Evolutionary conservation across 192 early-diverging fungal species (phyloP).

Genomic region (Diversispora eburnea): DNA sequence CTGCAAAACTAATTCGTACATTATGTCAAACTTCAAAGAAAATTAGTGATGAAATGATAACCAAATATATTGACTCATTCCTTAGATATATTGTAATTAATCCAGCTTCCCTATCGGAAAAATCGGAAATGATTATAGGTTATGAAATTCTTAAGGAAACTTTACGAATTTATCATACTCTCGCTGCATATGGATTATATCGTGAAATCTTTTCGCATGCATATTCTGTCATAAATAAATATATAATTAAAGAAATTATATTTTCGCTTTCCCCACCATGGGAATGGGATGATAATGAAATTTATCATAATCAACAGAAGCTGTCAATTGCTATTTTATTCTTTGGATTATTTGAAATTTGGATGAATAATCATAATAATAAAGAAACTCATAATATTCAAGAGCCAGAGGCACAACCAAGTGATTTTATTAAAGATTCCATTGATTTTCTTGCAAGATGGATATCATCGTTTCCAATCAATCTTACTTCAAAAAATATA

Average conservation of each 20-base stretch:
- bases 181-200: conserved; percentile 52
- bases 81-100: conserved; percentile 45
- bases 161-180: conserved; percentile 40
- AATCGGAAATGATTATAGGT: conserved; percentile 18
- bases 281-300: conserved; percentile 16
- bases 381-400: background rate
- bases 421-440: conserved; percentile 22
- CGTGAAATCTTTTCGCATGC: conserved; percentile 13
- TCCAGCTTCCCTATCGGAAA: conserved; percentile 29
- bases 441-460: conserved; percentile 12
- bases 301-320: conserved; percentile 3
- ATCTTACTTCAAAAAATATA: background rate
- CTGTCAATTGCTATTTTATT: conserved; percentile 16
- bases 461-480: background rate
- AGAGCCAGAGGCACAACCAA: conserved; percentile 14
- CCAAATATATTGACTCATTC: conserved; percentile 40
- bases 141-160: conserved; percentile 42
- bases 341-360: conserved; percentile 22
- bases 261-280: conserved; percentile 14
- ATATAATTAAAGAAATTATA: conserved; percentile 8
- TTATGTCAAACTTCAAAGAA: conserved; percentile 42
- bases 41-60: conserved; percentile 40
- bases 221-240: conserved; percentile 13
- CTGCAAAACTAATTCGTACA: conserved; percentile 36
- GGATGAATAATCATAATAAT: background rate